Percentiles rank a stretch among this genome's conserved stretches.
These are phyloP conservation scores for Neobulgaria alba DNA, from an alignment of 2,329 filamentous ascomycete species.

Conservation along the genomic window DNA sequence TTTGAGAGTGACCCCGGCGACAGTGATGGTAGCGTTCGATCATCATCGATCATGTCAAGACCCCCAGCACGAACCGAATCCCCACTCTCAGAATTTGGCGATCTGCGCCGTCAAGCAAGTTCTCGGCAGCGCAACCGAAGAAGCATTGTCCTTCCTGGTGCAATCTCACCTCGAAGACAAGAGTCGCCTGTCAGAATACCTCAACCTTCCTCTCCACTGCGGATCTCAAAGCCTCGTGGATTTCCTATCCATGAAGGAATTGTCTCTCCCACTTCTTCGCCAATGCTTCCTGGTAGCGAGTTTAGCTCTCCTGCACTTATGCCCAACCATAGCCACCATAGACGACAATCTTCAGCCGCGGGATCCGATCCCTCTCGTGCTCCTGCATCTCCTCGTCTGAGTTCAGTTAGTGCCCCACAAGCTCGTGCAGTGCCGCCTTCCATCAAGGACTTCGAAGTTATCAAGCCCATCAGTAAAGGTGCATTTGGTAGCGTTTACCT, in stretches of 20 bases:
- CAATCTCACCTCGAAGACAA: conserved; percentile 73
- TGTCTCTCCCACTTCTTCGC: conserved; percentile 81
- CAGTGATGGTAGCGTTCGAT: conserved; percentile 79
- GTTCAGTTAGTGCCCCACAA: conserved; percentile 68
- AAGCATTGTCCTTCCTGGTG: conserved; percentile 74
- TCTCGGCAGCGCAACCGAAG: conserved; percentile 76
- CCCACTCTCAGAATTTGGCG: conserved; percentile 77
- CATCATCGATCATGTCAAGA: conserved; percentile 69
- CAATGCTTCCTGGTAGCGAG: conserved; percentile 75
- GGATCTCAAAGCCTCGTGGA: conserved; percentile 72
- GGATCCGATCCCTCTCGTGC: conserved; percentile 59
- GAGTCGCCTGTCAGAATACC: conserved; percentile 74
- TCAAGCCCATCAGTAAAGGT: conserved; percentile 98
- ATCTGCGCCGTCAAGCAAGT: conserved; percentile 66
- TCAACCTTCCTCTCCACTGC: conserved; percentile 75
- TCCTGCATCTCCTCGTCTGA: conserved; percentile 75
- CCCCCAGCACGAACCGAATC: conserved; percentile 73
- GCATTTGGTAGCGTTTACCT: conserved; percentile 97
- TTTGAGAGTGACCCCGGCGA: conserved; percentile 70
- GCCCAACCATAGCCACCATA: conserved; percentile 63
- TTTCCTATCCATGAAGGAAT: conserved; percentile 55
- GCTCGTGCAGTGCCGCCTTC: conserved; percentile 85
- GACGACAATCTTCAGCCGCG: conserved; percentile 84
- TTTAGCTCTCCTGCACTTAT: conserved; percentile 65
- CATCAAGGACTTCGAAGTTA: conserved; percentile 98